Conservation (phyloP, 805 yeast species). For the Candida dajiaensis region DNA sequence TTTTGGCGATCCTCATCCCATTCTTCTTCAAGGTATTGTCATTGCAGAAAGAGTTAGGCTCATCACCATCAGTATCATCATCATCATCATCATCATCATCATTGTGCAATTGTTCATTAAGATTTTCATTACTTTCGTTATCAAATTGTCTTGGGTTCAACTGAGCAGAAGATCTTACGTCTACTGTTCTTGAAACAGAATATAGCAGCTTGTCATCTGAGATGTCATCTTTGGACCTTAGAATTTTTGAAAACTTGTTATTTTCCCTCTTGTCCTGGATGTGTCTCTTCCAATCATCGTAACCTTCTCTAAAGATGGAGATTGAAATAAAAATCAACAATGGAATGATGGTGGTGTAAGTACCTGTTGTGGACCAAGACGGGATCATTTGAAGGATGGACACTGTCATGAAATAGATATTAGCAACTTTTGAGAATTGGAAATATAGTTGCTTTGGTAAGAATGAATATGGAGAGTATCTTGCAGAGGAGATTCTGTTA, state of each 20-base stretch:
- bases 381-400: conserved; percentile 95
- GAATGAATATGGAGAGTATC: conserved; percentile 75
- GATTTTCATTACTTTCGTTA: background rate
- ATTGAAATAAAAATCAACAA: conserved; percentile 79
- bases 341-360: conserved; percentile 90
- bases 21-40: conserved; percentile 22
- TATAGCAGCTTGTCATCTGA: conserved; percentile 3
- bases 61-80: conserved; percentile 2
- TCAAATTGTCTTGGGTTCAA: conserved; percentile 7
- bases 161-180: conserved; percentile 12
- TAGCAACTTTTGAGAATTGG: conserved; percentile 91
- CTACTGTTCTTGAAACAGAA: conserved; percentile 7
- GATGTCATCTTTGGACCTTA: conserved; percentile 17
- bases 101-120: background rate
- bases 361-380: conserved; percentile 95
- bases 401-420: conserved; percentile 81
- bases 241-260: conserved; percentile 41
- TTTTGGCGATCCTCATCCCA: conserved; percentile 19
- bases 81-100: background rate
- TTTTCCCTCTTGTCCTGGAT: conserved; percentile 82
- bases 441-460: conserved; percentile 84
- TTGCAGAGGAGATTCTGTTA: conserved; percentile 79
- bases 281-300: conserved; percentile 87
- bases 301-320: conserved; percentile 89
- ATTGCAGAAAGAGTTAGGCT: conserved; percentile 24